A percentile compares a stretch with the other conserved stretches of the same genome.
Conservation (phyloP, 75 land plant species). For the Selaginella moellendorffii region DNA sequence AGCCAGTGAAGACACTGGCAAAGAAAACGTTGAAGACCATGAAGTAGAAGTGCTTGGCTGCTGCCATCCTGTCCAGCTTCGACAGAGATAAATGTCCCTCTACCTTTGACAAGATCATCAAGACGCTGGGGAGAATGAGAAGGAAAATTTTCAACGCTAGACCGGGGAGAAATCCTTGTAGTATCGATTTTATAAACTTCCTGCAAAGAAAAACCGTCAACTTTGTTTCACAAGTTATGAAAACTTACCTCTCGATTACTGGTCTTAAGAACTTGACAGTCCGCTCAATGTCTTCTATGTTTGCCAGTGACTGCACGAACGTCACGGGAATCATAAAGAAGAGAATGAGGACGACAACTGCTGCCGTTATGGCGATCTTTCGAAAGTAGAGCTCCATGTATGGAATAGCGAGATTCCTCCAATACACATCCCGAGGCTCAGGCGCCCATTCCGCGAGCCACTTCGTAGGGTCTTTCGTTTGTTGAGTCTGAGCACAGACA, state of each 20-base stretch:
- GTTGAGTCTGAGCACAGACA: slow-evolving; percentile 25
- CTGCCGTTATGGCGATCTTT: slow-evolving; percentile 7
- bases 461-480: slow-evolving; percentile 18
- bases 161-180: slow-evolving; percentile 58
- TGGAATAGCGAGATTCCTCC: slow-evolving; percentile 20
- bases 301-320: slow-evolving; percentile 22
- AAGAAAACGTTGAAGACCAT: slow-evolving; percentile 58
- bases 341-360: slow-evolving; percentile 13
- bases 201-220: slow-evolving; percentile 26
- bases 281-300: slow-evolving; percentile 10
- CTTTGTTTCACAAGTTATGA: too few relatives aligned
- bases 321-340: slow-evolving; percentile 28
- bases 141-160: slow-evolving; percentile 45
- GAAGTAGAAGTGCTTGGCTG: slow-evolving; percentile 41
- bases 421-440: slow-evolving; percentile 26
- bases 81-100: slow-evolving; percentile 44
- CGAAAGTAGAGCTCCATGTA: slow-evolving; percentile 18
- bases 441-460: slow-evolving; percentile 29
- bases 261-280: slow-evolving; percentile 11
- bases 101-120: slow-evolving; percentile 40
- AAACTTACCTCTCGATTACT: slow-evolving; percentile 12
- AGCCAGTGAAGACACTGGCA: slow-evolving; percentile 49
- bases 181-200: slow-evolving; percentile 30
- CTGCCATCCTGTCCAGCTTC: slow-evolving; percentile 35
- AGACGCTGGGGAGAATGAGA: slow-evolving; percentile 31